Conservation (phyloP, 768 basidiomycete genomes). For the Cystobasidium ongulense region DNA sequence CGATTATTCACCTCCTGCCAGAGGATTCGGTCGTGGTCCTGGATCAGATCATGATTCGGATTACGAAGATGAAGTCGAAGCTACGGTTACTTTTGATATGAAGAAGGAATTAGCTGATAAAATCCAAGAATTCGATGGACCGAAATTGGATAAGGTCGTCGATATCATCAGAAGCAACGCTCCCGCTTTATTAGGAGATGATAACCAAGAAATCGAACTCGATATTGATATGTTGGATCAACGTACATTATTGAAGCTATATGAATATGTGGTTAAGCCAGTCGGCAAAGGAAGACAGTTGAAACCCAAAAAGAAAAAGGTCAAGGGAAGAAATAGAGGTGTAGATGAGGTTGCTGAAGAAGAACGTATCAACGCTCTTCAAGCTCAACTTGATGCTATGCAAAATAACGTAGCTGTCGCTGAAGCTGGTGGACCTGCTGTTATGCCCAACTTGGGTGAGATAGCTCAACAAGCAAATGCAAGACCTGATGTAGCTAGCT, state of each 20-base stretch:
- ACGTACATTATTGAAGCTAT: conserved; percentile 78
- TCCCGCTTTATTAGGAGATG: conserved; percentile 72
- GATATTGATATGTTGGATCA: conserved; percentile 90
- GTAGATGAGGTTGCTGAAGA: conserved; percentile 93
- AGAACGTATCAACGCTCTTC: conserved; percentile 84
- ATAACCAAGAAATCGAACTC: conserved; percentile 84
- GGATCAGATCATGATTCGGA: conserved; percentile 35
- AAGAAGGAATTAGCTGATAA: conserved; percentile 98
- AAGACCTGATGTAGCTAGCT: conserved; percentile 26
- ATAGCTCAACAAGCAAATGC: conserved; percentile 14
- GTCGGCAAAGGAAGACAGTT: conserved; percentile 44
- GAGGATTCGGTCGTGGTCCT: conserved; percentile 25
- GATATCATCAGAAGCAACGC: conserved; percentile 90
- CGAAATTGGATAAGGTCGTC: conserved; percentile 79
- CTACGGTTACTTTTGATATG: conserved; percentile 72
- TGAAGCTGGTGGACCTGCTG: conserved; percentile 13
- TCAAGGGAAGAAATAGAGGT: conserved; percentile 68
- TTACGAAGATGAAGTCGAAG: conserved; percentile 35
- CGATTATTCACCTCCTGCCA: conserved; percentile 16
- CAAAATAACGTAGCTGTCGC: conserved; percentile 49
- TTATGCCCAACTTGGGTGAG: neutral
- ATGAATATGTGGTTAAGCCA: conserved; percentile 71
- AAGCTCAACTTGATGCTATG: conserved; percentile 77
- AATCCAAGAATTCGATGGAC: conserved; percentile 73
- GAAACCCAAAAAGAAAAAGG: conserved; percentile 39